These are phyloP conservation scores for button mushroom (Agaricus bisporus) DNA, from an alignment of 768 basidiomycete genomes.

Conservation along the genomic window DNA sequence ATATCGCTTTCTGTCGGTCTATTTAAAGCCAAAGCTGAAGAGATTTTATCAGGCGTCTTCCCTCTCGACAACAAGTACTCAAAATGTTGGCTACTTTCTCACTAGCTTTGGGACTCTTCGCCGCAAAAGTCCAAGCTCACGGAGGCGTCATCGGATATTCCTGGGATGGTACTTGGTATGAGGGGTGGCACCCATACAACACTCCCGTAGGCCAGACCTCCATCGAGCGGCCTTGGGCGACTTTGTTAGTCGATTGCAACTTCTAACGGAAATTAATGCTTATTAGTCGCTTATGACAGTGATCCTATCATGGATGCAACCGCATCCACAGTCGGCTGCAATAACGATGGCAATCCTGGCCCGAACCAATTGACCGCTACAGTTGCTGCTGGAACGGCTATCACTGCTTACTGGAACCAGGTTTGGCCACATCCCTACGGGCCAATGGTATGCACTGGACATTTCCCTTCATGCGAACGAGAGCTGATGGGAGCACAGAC, in stretches of 20 bases:
- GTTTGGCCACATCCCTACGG: conserved; percentile 39
- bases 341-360: conserved; percentile 36
- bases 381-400: conserved; percentile 34
- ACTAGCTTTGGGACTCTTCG: conserved; percentile 23
- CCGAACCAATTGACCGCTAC: conserved; percentile 35
- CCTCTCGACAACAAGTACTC: background rate
- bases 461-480: background rate
- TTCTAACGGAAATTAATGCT: background rate
- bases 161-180: conserved; percentile 31
- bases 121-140: conserved; percentile 29
- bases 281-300: conserved; percentile 16
- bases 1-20: background rate
- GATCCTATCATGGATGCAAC: conserved; percentile 35
- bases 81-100: conserved; percentile 25
- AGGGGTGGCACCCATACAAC: conserved; percentile 39
- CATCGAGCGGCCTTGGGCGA: conserved; percentile 39
- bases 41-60: background rate
- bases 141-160: conserved; percentile 39
- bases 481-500: conserved; percentile 19
- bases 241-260: conserved; percentile 26
- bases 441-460: conserved; percentile 28
- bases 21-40: background rate
- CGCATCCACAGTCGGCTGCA: conserved; percentile 35
- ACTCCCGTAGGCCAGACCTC: conserved; percentile 32
- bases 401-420: conserved; percentile 41